These are phyloP conservation scores for Cyclotella baltica DNA, from an alignment of 108 stramenopile genomes.

Conservation along the genomic window DNA sequence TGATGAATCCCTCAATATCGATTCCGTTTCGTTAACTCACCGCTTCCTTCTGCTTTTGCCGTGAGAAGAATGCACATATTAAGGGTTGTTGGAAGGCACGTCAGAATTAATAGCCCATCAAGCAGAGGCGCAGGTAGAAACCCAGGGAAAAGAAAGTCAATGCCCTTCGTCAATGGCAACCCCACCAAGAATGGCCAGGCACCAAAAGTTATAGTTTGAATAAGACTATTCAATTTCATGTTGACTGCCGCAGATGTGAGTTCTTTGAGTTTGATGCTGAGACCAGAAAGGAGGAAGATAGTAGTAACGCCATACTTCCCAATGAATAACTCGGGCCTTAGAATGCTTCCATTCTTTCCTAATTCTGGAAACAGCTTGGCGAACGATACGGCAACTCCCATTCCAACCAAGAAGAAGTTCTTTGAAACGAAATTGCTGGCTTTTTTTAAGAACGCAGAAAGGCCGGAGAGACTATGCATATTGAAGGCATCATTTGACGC, in stretches of 20 bases:
- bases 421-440: slow-evolving; percentile 60
- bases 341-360: slow-evolving; percentile 73
- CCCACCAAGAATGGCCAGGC: slow-evolving; percentile 85
- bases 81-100: slow-evolving; percentile 92
- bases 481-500: not conserved
- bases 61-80: slow-evolving; percentile 95
- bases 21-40: slow-evolving; percentile 8
- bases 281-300: slow-evolving; percentile 89
- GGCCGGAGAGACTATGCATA: not conserved
- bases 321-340: slow-evolving; percentile 85
- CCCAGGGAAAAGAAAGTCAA: slow-evolving; percentile 51
- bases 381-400: slow-evolving; percentile 71
- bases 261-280: slow-evolving; percentile 78
- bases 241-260: slow-evolving; percentile 72
- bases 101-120: slow-evolving; percentile 81
- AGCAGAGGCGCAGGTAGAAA: slow-evolving; percentile 66
- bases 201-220: slow-evolving; percentile 73
- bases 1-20: not conserved
- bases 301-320: slow-evolving; percentile 85
- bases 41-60: slow-evolving; percentile 76
- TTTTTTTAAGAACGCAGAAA: slow-evolving; percentile 20
- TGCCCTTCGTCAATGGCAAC: slow-evolving; percentile 60
- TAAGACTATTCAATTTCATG: slow-evolving; percentile 76
- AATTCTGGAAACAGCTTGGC: slow-evolving; percentile 73
- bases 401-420: slow-evolving; percentile 85